Conservation (phyloP, 192 early-diverging fungal genomes). For the Dissophora globulifera region DNA sequence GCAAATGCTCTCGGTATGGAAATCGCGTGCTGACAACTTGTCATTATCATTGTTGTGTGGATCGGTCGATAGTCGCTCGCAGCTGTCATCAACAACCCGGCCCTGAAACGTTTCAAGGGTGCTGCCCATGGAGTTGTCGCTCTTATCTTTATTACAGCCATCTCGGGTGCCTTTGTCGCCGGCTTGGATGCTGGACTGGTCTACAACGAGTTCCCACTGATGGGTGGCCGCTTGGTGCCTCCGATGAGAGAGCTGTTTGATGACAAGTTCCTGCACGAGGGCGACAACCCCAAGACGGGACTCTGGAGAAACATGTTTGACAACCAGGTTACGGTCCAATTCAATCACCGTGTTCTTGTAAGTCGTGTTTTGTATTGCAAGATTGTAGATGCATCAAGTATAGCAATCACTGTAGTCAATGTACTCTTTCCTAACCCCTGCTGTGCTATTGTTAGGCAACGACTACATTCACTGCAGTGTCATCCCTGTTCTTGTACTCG, state of each 20-base stretch:
- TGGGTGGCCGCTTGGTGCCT: conserved; percentile 90
- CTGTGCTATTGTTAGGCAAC: conserved; percentile 66
- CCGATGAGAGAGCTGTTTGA: conserved; percentile 72
- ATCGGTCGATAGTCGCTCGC: conserved; percentile 54
- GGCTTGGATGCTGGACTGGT: conserved; percentile 96
- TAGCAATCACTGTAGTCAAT: too few species aligned
- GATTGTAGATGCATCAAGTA: too few species aligned
- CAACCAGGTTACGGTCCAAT: conserved; percentile 94
- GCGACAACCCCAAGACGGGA: conserved; percentile 56
- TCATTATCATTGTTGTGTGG: too few species aligned
- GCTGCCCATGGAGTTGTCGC: conserved; percentile 69
- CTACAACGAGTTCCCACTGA: conserved; percentile 97
- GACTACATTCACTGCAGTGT: conserved; percentile 78
- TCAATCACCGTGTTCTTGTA: conserved; percentile 92
- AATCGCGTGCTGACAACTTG: too few species aligned
- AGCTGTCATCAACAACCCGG: conserved; percentile 62
- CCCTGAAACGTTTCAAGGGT: conserved; percentile 69
- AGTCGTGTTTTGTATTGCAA: too few species aligned
- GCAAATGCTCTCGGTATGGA: too few species aligned
- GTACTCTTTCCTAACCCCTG: background rate
- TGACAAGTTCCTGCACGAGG: conserved; percentile 57
- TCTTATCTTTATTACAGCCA: conserved; percentile 85
- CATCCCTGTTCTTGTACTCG: conserved; percentile 79
- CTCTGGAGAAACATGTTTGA: conserved; percentile 93
- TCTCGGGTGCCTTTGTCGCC: conserved; percentile 95